Conservation (phyloP, 2,329 filamentous ascomycete genomes). For the Monilinia vaccinii-corymbosi region DNA sequence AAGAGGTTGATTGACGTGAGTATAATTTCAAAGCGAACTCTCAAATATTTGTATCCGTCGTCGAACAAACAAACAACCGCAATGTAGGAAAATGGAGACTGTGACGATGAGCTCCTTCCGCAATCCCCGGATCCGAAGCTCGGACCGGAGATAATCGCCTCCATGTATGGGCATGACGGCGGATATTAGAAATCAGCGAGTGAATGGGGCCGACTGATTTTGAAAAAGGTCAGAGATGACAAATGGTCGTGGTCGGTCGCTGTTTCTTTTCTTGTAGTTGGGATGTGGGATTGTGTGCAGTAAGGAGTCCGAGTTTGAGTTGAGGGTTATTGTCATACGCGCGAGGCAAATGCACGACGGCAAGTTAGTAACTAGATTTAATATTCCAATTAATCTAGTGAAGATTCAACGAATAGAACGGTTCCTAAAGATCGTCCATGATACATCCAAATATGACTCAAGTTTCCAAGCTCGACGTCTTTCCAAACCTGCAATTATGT, state of each 20-base stretch:
- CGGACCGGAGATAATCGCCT: neutral
- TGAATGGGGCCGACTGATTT: neutral
- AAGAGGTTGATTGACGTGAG: neutral
- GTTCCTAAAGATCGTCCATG: neutral
- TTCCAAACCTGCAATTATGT: conserved; percentile 33
- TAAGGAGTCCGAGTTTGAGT: too few relatives aligned
- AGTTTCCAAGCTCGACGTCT: neutral
- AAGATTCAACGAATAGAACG: neutral
- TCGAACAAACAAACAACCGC: neutral
- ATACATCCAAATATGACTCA: neutral
- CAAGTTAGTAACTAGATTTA: neutral
- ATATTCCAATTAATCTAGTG: too few relatives aligned
- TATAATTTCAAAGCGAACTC: neutral
- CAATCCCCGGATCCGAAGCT: neutral
- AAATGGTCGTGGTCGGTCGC: neutral
- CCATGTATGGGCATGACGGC: neutral
- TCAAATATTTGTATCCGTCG: neutral
- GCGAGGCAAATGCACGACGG: too few relatives aligned
- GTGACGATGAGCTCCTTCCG: neutral
- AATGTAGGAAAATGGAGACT: neutral
- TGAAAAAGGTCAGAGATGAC: neutral
- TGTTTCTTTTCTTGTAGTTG: too few relatives aligned
- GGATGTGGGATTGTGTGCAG: neutral
- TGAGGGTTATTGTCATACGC: too few relatives aligned
- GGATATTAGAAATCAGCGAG: neutral